Evolutionary conservation across 768 basidiomycete genomes (phyloP).

Genomic region (Boletus rubroflammeus): DNA sequence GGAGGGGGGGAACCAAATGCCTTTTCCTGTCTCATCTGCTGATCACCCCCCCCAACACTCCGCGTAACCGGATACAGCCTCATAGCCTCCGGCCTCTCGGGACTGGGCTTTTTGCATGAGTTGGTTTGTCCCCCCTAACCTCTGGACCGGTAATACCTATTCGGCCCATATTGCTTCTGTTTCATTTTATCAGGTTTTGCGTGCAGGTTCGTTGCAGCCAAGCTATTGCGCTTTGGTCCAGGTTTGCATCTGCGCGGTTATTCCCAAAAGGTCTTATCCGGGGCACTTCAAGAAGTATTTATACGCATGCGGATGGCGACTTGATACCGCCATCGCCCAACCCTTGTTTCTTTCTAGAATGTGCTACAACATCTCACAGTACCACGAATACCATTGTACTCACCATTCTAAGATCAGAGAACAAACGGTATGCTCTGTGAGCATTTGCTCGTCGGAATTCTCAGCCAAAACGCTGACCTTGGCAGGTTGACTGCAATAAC

Average conservation of each 20-base stretch:
- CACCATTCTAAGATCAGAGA: constrained; percentile 30
- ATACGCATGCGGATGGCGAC: constrained; percentile 7
- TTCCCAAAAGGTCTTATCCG: constrained; percentile 3
- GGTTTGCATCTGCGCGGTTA: constrained; percentile 4
- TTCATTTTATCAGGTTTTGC: constrained; percentile 18
- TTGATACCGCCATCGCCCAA: background rate
- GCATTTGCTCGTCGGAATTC: background rate
- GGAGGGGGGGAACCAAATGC: background rate
- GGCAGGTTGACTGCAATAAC: constrained; percentile 48
- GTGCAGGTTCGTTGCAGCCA: constrained; percentile 5
- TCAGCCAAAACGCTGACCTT: background rate
- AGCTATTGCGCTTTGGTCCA: background rate
- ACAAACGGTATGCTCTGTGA: constrained; percentile 32
- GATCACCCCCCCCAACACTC: background rate
- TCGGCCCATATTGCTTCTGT: constrained; percentile 8
- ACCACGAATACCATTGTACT: constrained; percentile 32
- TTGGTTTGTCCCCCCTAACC: constrained; percentile 2
- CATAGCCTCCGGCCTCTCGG: constrained; percentile 6
- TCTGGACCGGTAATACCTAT: constrained; percentile 4
- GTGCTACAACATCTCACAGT: constrained; percentile 35
- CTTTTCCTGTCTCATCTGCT: background rate
- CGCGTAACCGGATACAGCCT: background rate
- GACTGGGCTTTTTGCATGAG: constrained; percentile 12
- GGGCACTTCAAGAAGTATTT: constrained; percentile 18
- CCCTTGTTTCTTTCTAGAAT: constrained; percentile 16